phyloP scores from a whole-genome alignment of 768 basidiomycete species.

The Agaricus subrufescens region DNA sequence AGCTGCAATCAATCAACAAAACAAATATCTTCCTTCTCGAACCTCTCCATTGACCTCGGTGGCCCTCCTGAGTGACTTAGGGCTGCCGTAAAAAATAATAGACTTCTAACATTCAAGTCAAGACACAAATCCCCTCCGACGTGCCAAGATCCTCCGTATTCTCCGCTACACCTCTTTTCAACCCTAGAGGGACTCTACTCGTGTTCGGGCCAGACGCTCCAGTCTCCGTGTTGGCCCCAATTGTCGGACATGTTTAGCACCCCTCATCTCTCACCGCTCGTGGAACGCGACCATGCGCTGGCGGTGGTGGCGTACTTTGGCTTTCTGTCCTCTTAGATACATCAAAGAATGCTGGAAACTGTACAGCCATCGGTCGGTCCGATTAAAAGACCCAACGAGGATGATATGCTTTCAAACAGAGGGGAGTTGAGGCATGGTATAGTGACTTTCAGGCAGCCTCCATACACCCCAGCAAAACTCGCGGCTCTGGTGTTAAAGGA shows the following conservation, averaged over 20 bases:
- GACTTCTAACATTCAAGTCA: conserved; percentile 33
- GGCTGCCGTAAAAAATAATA: conserved; percentile 29
- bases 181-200: conserved; percentile 66
- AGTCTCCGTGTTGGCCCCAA: conserved; percentile 35
- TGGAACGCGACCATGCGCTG: conserved; percentile 34
- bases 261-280: conserved; percentile 19
- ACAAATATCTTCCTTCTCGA: conserved; percentile 23
- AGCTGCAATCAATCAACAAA: conserved; percentile 26
- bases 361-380: not conserved
- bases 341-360: not conserved
- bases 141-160: conserved; percentile 45
- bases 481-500: conserved; percentile 16
- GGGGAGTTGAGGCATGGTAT: conserved; percentile 6
- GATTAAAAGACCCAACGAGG: conserved; percentile 6
- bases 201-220: conserved; percentile 56
- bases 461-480: conserved; percentile 25
- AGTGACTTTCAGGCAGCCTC: conserved; percentile 51
- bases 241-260: conserved; percentile 46
- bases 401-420: conserved; percentile 5
- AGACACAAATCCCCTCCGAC: conserved; percentile 24
- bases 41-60: conserved; percentile 23
- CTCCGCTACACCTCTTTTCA: conserved; percentile 68
- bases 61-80: conserved; percentile 32
- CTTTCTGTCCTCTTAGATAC: conserved; percentile 38
- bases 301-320: conserved; percentile 65